These are phyloP conservation scores for Termitomyces sp. DNA, from an alignment of 768 basidiomycete genomes.

Conservation along the genomic window DNA sequence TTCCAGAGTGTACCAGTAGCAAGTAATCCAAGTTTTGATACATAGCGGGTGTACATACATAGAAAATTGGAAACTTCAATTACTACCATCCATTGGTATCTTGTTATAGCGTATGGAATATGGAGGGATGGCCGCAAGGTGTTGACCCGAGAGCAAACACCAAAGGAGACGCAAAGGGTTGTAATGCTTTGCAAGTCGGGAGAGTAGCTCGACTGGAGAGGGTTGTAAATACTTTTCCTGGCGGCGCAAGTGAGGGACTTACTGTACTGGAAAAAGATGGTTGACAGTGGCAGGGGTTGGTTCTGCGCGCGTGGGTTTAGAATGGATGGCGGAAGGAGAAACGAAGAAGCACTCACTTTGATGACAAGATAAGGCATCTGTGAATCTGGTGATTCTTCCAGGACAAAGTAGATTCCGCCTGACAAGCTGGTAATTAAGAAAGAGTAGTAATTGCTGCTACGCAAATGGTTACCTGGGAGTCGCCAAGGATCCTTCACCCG, in stretches of 20 bases:
- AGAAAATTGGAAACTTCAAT: not conserved
- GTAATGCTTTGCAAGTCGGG: constrained; percentile 51
- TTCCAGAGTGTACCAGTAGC: not conserved
- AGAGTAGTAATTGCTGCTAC: too few species aligned
- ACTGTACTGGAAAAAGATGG: constrained; percentile 64
- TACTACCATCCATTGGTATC: constrained; percentile 11
- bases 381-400: constrained; percentile 24
- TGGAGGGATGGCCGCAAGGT: constrained; percentile 48
- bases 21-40: not conserved
- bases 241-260: constrained; percentile 21
- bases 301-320: constrained; percentile 34
- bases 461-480: constrained; percentile 60
- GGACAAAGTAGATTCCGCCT: constrained; percentile 35
- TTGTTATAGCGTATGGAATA: constrained; percentile 38
- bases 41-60: not conserved
- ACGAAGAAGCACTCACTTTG: constrained; percentile 25
- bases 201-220: constrained; percentile 46
- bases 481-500: constrained; percentile 81
- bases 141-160: constrained; percentile 45
- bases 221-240: too few species aligned
- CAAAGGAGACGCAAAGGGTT: constrained; percentile 55
- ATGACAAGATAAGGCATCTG: constrained; percentile 26
- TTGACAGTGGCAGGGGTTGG: constrained; percentile 48
- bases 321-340: not conserved
- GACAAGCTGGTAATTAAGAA: too few species aligned